Evolutionary conservation across 1,284 basidiomycete species (phyloP), one percentile per base, ranked within the genome.

Genomic region (Takashimella koratensis): DNA sequence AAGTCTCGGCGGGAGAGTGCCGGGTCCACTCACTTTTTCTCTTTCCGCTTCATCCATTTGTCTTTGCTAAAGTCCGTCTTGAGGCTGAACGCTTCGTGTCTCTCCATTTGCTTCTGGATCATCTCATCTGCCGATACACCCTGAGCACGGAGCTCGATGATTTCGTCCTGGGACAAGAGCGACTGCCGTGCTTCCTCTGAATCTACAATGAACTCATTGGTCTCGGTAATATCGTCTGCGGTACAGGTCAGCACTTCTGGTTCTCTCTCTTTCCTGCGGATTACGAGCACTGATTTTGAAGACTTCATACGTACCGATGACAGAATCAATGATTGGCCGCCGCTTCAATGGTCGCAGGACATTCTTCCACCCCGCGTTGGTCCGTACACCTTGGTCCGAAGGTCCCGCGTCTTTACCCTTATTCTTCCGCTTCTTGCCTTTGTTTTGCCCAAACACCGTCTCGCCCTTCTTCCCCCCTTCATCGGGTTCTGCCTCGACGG

Each of bases 21-120:
- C 36, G 20, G 6, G 5, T n/a, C 16, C 12, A 75, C 82, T 61
- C 68, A 93, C 92, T 97, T 97, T 59, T 88, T 90, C 76, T 94
- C 90, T 74, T 97, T 97, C 45, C 90, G 81, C 73, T 92, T 93
- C 70, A 84, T 87, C 77, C 96, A 97, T 72, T 97, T 97, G 67
- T 96, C 93, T 75, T 97, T 96, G 74, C 88, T 92, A 71, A 92
- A 96, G 74, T 94, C 94, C 1, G 92, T 96, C 77, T 97, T 97
- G 50, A 95, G 79, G 6, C 84, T 84, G 73, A 89, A 97, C 66
- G 88, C 88, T 27, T 87, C 86, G 67, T 97, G 93, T 63, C 86
- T 83, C 63, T 90, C 90, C 53, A 96, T 93, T 75, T 97, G 93
- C 70, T 82, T 84, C 66, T 88, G 84, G 66, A 97, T 94, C 57